phyloP scores from a whole-genome alignment of 805 yeast genomes.

The Nakazawaea anatomiae region DNA sequence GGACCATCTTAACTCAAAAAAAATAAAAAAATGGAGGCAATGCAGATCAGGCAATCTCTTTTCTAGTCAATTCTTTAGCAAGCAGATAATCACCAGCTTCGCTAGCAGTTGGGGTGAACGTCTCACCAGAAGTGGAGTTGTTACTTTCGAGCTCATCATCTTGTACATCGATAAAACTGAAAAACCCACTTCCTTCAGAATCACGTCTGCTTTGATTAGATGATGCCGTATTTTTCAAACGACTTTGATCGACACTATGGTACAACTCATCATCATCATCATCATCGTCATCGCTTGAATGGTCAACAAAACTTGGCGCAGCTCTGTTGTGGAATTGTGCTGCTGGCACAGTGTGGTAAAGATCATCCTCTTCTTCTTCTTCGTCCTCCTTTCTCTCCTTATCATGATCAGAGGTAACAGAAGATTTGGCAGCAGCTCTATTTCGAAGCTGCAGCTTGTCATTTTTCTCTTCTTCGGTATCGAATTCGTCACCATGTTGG shows the following conservation, averaged over 20 bases:
- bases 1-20: too few species aligned
- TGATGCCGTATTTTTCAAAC: too few species aligned
- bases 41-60: too few species aligned
- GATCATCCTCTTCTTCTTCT: slow-evolving; percentile 3
- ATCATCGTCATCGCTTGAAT: not conserved
- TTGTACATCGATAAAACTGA: slow-evolving; percentile 3
- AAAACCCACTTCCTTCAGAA: not conserved
- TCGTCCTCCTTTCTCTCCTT: too few species aligned
- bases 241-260: not conserved
- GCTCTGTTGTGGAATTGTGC: not conserved
- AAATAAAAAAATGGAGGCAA: too few species aligned
- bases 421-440: not conserved
- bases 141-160: not conserved
- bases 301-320: not conserved
- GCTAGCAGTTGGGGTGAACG: slow-evolving; percentile 4
- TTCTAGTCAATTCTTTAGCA: not conserved
- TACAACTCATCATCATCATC: not conserved
- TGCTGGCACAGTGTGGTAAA: slow-evolving; percentile 2
- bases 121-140: not conserved
- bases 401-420: not conserved
- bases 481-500: not conserved
- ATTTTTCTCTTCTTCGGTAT: not conserved
- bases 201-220: not conserved
- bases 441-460: not conserved
- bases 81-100: slow-evolving; percentile 6